These are phyloP conservation scores for Byssochlamys sp. DNA, from an alignment of 2,329 filamentous ascomycete genomes.

Conservation along the genomic window DNA sequence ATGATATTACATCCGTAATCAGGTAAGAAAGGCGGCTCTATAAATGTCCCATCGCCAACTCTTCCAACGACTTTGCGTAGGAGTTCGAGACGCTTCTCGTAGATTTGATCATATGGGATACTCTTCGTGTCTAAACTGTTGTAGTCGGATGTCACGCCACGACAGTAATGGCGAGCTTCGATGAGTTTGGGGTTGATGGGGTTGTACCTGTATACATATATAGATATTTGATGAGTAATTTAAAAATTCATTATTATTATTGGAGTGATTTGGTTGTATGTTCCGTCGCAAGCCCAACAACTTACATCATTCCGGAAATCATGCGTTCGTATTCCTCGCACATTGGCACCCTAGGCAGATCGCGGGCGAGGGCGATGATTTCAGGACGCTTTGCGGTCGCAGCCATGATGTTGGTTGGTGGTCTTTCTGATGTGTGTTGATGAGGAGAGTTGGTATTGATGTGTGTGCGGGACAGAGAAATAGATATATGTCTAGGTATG, in stretches of 20 bases:
- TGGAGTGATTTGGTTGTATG: too few relatives aligned
- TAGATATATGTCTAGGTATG: too few relatives aligned
- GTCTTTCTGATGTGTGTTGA: too few relatives aligned
- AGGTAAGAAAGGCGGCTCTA: slow-evolving; percentile 22
- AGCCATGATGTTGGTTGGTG: slow-evolving; percentile 8
- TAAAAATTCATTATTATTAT: too few relatives aligned
- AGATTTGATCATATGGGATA: slow-evolving; percentile 15
- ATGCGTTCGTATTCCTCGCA: slow-evolving; percentile 28
- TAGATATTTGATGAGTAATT: too few relatives aligned
- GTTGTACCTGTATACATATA: background rate
- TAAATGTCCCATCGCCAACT: slow-evolving; percentile 12
- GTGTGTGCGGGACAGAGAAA: background rate
- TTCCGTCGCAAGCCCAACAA: background rate
- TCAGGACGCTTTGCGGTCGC: slow-evolving; percentile 19
- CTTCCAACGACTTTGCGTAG: slow-evolving; percentile 19
- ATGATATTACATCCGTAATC: slow-evolving; percentile 26
- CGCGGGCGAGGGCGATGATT: slow-evolving; percentile 21
- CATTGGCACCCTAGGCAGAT: slow-evolving; percentile 15
- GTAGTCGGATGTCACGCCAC: background rate
- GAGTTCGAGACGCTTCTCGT: slow-evolving; percentile 15
- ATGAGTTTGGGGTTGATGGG: background rate
- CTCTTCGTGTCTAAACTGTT: background rate
- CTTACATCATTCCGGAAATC: slow-evolving; percentile 28
- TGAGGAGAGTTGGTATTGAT: too few relatives aligned
- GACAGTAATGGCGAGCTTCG: background rate